Evolutionary conservation across 2,329 filamentous ascomycete genomes (phyloP), one percentile per base, ranked within the genome.

Genomic region (Microdochium bolleyi): DNA sequence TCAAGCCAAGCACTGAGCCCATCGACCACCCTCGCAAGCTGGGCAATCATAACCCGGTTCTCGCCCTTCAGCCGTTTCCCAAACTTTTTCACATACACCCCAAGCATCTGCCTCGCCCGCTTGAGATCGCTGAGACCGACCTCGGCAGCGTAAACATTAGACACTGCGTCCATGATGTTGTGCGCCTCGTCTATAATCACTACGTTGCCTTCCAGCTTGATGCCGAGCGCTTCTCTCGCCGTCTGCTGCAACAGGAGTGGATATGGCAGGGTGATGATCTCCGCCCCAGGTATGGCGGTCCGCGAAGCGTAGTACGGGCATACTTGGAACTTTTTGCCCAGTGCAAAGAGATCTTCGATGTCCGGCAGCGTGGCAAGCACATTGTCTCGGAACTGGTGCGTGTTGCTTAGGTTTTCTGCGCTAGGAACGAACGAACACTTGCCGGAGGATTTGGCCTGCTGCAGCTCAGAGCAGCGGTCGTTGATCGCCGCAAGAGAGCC

Each of bases 131-230:
- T 73, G 3, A 95, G 73, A 2, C 82, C 82, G 21, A 97, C 78
- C 34, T 88, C 83, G 0, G 89, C 83, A 0, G 92, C 92, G 65
- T 96, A 85, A 32, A 96, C 94, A 48, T 85, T 87, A 16, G 89
- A 82, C 48, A 99, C 89, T 0, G 92, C 91, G 66, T 96, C 92
- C 87, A 96, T 96, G 51, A 99, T 81, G 64, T 99, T 99, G 66
- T 99, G 94, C 0, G 94, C 94, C 73, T 99, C 94, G 60, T 99
- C 94, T 49, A 99, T 89, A 24, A 99, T 88, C n/a, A 99, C 84
- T 0, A 99, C 77, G 62, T 95, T 94, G 4, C 85, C 84, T 61
- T 95, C 91, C 9, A 99, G 70, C 24, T 87, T 92, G 46, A 99
- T 84, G 0, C 88, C 87, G 0, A 99, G 76, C 0, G 94, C 91